Base-by-base conservation (phyloP, 805 yeast genomes). In the Pichia nanzhaoensis region DNA sequence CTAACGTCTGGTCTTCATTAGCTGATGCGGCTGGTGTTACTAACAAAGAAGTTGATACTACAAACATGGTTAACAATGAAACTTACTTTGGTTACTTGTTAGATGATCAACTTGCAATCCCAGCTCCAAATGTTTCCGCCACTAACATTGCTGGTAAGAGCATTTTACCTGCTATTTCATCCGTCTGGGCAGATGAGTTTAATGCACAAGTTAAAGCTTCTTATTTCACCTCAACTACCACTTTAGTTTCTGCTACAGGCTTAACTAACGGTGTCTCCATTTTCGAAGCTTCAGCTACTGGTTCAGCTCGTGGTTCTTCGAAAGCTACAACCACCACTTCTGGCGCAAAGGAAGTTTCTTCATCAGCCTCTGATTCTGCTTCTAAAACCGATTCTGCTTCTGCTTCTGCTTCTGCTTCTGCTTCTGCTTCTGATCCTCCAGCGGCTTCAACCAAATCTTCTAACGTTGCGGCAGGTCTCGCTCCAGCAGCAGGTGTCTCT, bases 1-100 rank as follows among this genome's bases (percentile, higher is more conserved):
- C 79, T 40, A 75, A 75, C 53, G 74, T 74, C 22, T 73, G 73
- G 60, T 47, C 61, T 41, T 19, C 65, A 21, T 65, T 73, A 48
- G 75, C 77, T 47, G 51, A 63, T 51, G 57, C 58, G 50, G 51
- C 65, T 13, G 59, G 56, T 44, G 52, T 64, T 39, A 49, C 56
- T 24, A 65, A 65, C 53, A 39, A 45, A 28, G 59, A 51, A 0
- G 66, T 65, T 42, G 67, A 64, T 51, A 64, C 69, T 46, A 59
- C 63, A 27, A 52, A 55, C 54, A 51, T 55, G 43, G 56, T 52
- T 40, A 64, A 65, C 61, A 66, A 66, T 48, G 55, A 50, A 28
- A 59, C 67, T 22, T 60, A 61, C 49, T 44, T 41, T 18, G 69
- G 68, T 37, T 66, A 65, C 52, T 55, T 63, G 46, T 34, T 48